Evolutionary conservation across 768 basidiomycete species (phyloP), one percentile per base, ranked within the genome.

Genomic region (Lenzites betulinus): DNA sequence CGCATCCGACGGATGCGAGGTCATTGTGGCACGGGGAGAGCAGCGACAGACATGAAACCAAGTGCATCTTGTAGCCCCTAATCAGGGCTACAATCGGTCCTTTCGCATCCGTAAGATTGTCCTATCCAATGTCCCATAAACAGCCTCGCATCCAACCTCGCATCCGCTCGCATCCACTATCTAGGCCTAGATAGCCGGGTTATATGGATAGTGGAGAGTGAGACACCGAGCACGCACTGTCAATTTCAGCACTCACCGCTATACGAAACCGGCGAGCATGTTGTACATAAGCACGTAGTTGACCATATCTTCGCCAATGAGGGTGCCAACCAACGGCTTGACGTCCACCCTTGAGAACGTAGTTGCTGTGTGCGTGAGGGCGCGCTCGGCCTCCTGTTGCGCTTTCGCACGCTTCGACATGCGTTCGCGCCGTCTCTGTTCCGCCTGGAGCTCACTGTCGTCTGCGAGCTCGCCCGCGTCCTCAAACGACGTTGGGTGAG

Each of bases 271-370:
- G 4, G 97, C 98, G 69, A 99, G 81, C 97, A 99, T 99, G 78
- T 99, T 98, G 78, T 98, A 99, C 97, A 98, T 98, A 69, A 99
- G 78, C 59, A 98, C 92, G 67, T 98, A 99, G 78, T 99, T 99
- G 74, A 90, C 95, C 75, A 98, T 97, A 69, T 87, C 96, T 73
- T 98, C 95, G n/a, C 94, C 93, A 64, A 99, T 97, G 66, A 98
- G 77, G 73, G 98, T 98, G 0, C 97, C 97, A 0, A 98, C 92
- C 13, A 95, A 76, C 4, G 89, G 88, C 54, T 72, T 76, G 30
- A 82, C 69, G 22, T 76, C 50, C 25, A 70, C 69, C n/a, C 70
- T 61, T 20, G 68, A 71, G 35, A 56, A 60, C 38, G 67, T 66
- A 8, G 62, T 63, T 13, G 62, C 59, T 13, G 63, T 67, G 22